Evolutionary conservation across 768 basidiomycete species (phyloP).

Genomic region (Cyclocybe cylindracea): DNA sequence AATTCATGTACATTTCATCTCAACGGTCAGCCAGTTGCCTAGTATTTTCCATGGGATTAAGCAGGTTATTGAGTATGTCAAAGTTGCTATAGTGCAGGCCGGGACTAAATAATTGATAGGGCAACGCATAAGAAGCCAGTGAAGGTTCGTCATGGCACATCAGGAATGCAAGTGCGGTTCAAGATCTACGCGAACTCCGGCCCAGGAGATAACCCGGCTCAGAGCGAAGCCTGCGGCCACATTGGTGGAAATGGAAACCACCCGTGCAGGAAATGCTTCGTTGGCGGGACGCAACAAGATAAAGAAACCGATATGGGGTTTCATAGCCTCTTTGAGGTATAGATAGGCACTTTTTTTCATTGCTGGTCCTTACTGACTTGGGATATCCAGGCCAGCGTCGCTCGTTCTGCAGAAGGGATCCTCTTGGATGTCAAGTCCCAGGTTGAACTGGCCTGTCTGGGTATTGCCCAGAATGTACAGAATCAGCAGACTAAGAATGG

Average conservation of each 20-base stretch:
- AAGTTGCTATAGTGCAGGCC: not conserved
- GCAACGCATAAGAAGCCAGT: conserved; percentile 33
- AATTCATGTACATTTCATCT: conserved; percentile 40
- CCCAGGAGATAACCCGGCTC: conserved; percentile 41
- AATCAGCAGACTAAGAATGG: conserved; percentile 31
- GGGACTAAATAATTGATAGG: conserved; percentile 13
- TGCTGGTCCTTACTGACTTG: not conserved
- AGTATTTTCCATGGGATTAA: conserved; percentile 31
- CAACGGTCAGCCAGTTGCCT: conserved; percentile 38
- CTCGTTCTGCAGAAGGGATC: conserved; percentile 20
- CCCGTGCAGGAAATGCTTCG: conserved; percentile 39
- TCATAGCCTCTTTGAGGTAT: conserved; percentile 31
- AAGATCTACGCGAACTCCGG: conserved; percentile 27
- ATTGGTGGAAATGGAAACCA: conserved; percentile 40
- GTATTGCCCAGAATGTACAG: conserved; percentile 27
- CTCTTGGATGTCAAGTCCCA: conserved; percentile 28
- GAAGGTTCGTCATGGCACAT: conserved; percentile 26
- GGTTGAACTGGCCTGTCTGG: conserved; percentile 28
- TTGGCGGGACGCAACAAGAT: conserved; percentile 32
- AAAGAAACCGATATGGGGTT: conserved; percentile 36
- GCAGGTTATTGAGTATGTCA: conserved; percentile 30
- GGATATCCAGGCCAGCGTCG: conserved; percentile 19
- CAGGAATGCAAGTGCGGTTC: conserved; percentile 21
- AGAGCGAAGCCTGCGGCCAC: conserved; percentile 38
- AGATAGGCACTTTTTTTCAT: not conserved